phyloP scores from a whole-genome alignment of 768 basidiomycete genomes.

The Suillus luteus region DNA sequence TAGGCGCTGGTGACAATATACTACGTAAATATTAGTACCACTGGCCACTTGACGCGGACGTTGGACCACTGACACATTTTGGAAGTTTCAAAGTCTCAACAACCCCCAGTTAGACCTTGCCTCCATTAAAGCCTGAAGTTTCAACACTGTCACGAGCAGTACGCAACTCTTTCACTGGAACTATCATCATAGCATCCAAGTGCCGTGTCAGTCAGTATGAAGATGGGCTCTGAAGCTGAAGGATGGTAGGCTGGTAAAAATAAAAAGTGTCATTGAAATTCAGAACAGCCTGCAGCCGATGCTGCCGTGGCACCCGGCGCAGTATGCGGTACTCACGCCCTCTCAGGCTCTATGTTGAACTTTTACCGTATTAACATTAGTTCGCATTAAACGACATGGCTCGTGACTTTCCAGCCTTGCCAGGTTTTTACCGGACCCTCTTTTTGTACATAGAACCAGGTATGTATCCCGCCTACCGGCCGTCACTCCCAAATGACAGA shows the following conservation, averaged over 20 bases:
- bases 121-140: too few relatives aligned
- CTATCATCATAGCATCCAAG: not conserved
- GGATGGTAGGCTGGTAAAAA: not conserved
- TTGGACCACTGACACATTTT: too few relatives aligned
- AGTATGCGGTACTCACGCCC: not conserved
- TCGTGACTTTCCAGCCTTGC: constrained; percentile 52
- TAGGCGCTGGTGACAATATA: not conserved
- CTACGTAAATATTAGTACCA: too few relatives aligned
- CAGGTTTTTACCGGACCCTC: constrained; percentile 61
- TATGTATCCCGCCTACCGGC: constrained; percentile 27
- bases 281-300: not conserved
- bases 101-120: too few relatives aligned
- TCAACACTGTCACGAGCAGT: too few relatives aligned
- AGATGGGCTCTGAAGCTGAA: not conserved
- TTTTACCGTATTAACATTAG: too few relatives aligned
- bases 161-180: not conserved
- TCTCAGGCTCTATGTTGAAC: not conserved
- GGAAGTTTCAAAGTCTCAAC: too few relatives aligned
- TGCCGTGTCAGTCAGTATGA: not conserved
- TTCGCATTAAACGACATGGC: constrained; percentile 17
- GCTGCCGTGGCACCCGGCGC: not conserved
- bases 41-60: too few relatives aligned
- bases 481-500: constrained; percentile 21
- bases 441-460: constrained; percentile 71
- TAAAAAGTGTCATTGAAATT: not conserved